A percentile compares a stretch with the other conserved stretches of the same genome.
phyloP scores from a whole-genome alignment of 164 flowering plant genomes.

The Nymphaea thermarum region DNA sequence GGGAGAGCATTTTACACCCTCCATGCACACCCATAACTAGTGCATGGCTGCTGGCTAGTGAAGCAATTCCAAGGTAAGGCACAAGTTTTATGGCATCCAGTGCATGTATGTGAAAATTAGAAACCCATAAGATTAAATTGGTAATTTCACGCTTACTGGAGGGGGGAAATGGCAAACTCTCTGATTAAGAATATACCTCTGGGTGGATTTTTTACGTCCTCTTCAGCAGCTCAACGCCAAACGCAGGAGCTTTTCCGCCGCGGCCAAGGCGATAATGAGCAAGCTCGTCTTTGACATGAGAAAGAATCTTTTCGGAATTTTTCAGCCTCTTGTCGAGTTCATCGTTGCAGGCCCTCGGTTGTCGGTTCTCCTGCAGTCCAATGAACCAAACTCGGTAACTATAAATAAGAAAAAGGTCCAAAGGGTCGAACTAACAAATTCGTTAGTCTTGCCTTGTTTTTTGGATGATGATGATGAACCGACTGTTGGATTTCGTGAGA shows the following conservation, averaged over 20 bases:
- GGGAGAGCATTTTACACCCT: too few species aligned
- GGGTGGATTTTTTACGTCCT: slow-evolving; percentile 9
- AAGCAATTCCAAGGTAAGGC: background rate
- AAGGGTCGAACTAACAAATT: background rate
- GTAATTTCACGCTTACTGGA: background rate
- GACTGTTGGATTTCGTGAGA: slow-evolving; percentile 18
- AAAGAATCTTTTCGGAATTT: slow-evolving; percentile 35
- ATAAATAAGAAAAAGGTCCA: background rate
- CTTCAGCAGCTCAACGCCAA: slow-evolving; percentile 7
- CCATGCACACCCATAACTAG: too few species aligned
- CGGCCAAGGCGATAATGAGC: slow-evolving; percentile 22
- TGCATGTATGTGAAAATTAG: too few species aligned
- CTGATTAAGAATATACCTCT: slow-evolving; percentile 9
- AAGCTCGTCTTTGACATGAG: slow-evolving; percentile 41
- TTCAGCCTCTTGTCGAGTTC: slow-evolving; percentile 32
- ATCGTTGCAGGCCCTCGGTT: slow-evolving; percentile 11
- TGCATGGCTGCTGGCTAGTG: too few species aligned
- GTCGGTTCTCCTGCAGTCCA: slow-evolving; percentile 20
- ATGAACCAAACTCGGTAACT: background rate
- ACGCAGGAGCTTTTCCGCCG: slow-evolving; percentile 14
- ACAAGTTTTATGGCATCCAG: background rate
- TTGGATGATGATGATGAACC: slow-evolving; percentile 16
- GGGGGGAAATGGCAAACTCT: too few species aligned
- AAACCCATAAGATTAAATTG: too few species aligned
- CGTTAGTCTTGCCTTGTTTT: slow-evolving; percentile 24